Base-by-base conservation (phyloP, 23 red algal genomes). In the Gracilaria domingensis region DNA sequence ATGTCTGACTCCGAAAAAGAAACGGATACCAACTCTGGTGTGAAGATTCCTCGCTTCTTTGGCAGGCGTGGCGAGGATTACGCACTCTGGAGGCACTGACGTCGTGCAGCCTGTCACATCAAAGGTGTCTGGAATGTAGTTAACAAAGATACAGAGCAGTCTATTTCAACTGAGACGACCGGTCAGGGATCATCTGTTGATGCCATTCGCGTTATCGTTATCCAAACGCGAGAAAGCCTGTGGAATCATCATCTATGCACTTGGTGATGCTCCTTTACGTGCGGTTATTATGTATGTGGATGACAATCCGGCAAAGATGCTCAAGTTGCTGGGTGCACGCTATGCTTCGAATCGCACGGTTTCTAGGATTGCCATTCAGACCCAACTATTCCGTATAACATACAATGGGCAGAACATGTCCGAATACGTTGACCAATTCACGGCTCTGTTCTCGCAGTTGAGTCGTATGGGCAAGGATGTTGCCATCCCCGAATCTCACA, bases 401-500 rank as follows among this genome's bases (percentile, higher is more conserved):
- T 86, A 86, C 38, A 73, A 38, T 33, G 28, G 37, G 44, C 82
- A 86, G 49, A 69, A 86, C 37, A 86, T 86, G 82, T 86, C 59
- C 8, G 20, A 69, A 3, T 86, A 86, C 25, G 64, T 71, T 29
- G 82, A 86, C 21, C 58, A 71, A 40, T 86, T 30, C 6, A 70
- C 82, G 20, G 20, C 58, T 45, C 37, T 70, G 12, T 45, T 86
- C 48, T 44, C 18, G n/a, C 82, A 71, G 59, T 39, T 69, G 58
- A 60, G 71, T 9, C 64, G 33, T 24, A 67, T 73, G 20, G 82
- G 59, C 17, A 86, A 86, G 58, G 58, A 86, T 32, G 39, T 40
- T 28, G 59, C 55, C 12, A 30, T 86, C 0, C 57, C 33, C 60
- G 59, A 86, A 54, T 34, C 39, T 16, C 54, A 86, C 47, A 86